These are phyloP conservation scores for Yamadazyma sp. DNA, from an alignment of 805 yeast genomes.

Conservation along the genomic window DNA sequence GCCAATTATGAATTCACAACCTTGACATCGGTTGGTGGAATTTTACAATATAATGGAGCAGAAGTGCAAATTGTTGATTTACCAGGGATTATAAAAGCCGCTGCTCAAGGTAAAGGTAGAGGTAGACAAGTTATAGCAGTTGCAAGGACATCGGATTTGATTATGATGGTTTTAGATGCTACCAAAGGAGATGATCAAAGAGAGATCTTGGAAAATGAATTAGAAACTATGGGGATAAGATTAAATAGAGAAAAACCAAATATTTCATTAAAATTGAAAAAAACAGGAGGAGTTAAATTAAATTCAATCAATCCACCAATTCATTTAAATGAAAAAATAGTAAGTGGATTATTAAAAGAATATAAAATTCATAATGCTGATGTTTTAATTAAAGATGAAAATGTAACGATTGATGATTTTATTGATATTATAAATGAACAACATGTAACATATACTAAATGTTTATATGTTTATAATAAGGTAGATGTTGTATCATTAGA, in stretches of 20 bases:
- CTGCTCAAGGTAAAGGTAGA: constrained; percentile 95
- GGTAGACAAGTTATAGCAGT: constrained; percentile 97
- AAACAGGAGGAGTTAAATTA: constrained; percentile 88
- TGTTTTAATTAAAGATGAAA: constrained; percentile 83
- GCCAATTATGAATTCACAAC: constrained; percentile 97
- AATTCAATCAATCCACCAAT: constrained; percentile 81
- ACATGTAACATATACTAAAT: constrained; percentile 84
- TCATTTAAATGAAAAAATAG: constrained; percentile 75
- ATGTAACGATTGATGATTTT: constrained; percentile 85
- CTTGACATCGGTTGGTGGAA: constrained; percentile 94
- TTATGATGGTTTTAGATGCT: constrained; percentile 92
- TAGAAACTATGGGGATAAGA: constrained; percentile 92
- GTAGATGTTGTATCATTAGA: constrained; percentile 93
- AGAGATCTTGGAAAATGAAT: constrained; percentile 78
- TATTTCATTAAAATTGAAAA: constrained; percentile 72
- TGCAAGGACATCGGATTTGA: constrained; percentile 90
- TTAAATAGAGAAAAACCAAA: constrained; percentile 80
- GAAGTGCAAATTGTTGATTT: constrained; percentile 96
- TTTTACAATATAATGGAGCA: constrained; percentile 91
- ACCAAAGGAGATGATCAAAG: constrained; percentile 92
- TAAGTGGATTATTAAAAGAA: constrained; percentile 74
- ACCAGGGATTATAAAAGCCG: constrained; percentile 97
- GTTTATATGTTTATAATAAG: constrained; percentile 92
- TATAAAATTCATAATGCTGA: constrained; percentile 92
- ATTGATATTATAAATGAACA: constrained; percentile 87